These are phyloP conservation scores for Ophiostoma quercus DNA, from an alignment of 2,329 filamentous ascomycete species.

Conservation along the genomic window DNA sequence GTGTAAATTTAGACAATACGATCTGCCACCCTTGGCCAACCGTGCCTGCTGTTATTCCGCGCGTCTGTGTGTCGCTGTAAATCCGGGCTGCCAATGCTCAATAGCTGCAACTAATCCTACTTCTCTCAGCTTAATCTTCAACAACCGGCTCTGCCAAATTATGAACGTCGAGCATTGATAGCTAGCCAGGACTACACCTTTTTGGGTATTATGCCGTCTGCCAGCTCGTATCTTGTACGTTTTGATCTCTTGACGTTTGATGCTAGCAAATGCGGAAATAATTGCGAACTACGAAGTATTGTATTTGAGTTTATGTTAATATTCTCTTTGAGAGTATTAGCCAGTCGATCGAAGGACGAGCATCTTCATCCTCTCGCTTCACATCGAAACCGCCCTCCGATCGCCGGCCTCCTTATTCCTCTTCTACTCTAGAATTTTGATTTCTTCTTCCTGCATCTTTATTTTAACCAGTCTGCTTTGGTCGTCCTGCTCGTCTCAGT, in stretches of 20 bases:
- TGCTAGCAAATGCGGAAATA: not conserved
- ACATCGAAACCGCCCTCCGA: constrained; percentile 2
- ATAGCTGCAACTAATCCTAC: not conserved
- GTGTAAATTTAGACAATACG: not conserved
- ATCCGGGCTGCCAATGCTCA: not conserved
- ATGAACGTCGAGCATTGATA: not conserved
- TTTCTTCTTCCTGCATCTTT: not conserved
- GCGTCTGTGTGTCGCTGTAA: not conserved
- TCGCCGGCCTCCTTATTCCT: not conserved
- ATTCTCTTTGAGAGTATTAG: too few species aligned
- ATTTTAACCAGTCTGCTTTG: too few species aligned
- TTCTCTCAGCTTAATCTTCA: constrained; percentile 6
- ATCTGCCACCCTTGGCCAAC: not conserved
- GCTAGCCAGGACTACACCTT: not conserved
- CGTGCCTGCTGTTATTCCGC: not conserved
- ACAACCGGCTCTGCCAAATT: not conserved
- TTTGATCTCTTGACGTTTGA: not conserved
- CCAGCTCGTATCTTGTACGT: not conserved
- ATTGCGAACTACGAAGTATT: not conserved
- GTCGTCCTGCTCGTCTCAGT: not conserved
- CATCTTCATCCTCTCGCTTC: not conserved
- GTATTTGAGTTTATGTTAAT: not conserved
- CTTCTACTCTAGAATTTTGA: not conserved
- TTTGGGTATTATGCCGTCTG: constrained; percentile 6
- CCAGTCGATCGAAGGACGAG: not conserved